Percentiles rank a stretch among this genome's conserved stretches.
Conservation (phyloP, 257 asterid species). For the Solanum stenotomum region DNA sequence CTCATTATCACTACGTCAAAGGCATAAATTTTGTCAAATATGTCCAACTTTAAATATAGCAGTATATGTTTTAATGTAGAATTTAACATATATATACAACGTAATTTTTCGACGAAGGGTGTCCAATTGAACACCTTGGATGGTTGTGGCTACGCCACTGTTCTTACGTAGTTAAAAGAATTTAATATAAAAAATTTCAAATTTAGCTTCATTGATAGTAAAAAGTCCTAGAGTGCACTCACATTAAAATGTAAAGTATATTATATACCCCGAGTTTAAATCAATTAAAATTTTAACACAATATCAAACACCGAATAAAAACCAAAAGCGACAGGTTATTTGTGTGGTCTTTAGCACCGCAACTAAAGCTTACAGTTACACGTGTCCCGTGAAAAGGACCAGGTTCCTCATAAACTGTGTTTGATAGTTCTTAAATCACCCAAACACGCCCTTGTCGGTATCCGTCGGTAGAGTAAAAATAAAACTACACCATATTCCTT, state of each 20-base stretch:
- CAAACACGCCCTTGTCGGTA: slow-evolving; percentile 22
- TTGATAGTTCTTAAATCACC: neutral
- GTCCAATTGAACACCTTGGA: too few species aligned
- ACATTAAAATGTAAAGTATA: neutral
- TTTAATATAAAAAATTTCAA: fast-evolving
- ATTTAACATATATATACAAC: too few species aligned
- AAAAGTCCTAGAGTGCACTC: neutral
- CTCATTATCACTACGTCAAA: too few species aligned
- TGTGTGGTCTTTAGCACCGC: neutral
- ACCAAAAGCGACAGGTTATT: neutral
- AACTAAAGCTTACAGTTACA: neutral
- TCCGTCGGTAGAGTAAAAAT: slow-evolving; percentile 12
- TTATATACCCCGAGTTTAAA: neutral
- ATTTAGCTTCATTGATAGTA: too few species aligned
- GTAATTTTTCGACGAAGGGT: too few species aligned
- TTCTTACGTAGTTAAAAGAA: neutral
- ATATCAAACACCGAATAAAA: neutral
- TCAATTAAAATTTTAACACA: fast-evolving
- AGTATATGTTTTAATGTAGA: too few species aligned
- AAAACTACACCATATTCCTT: neutral
- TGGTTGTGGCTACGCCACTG: too few species aligned
- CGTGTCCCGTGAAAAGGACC: slow-evolving; percentile 13
- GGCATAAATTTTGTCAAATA: too few species aligned
- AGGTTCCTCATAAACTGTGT: slow-evolving; percentile 2
- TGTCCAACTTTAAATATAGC: too few species aligned